These are phyloP conservation scores for Bimuria novae-zelandiae DNA, from an alignment of 2,329 filamentous ascomycete species.

Conservation along the genomic window DNA sequence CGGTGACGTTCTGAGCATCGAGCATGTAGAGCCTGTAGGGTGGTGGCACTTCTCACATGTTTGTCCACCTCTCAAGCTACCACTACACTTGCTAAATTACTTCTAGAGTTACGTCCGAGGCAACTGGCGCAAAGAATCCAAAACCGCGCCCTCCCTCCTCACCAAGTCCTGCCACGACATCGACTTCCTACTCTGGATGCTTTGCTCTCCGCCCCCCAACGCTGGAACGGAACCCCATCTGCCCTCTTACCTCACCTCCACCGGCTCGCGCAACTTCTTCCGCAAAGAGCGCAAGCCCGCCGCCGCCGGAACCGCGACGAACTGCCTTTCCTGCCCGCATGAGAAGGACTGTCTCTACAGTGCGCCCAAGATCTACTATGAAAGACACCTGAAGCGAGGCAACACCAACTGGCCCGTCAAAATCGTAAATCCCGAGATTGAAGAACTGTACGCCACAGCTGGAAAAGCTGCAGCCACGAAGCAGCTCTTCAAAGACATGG, in stretches of 20 bases:
- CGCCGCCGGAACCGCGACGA: slow-evolving; percentile 76
- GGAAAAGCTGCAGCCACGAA: slow-evolving; percentile 57
- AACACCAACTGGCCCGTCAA: slow-evolving; percentile 81
- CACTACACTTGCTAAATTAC: background rate
- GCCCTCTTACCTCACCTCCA: slow-evolving; percentile 75
- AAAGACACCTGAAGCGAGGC: slow-evolving; percentile 67
- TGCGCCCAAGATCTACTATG: slow-evolving; percentile 79
- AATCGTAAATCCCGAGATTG: slow-evolving; percentile 90
- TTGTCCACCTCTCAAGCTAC: background rate
- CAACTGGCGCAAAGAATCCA: slow-evolving; percentile 86
- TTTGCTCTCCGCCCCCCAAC: slow-evolving; percentile 69
- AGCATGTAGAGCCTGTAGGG: slow-evolving; percentile 92
- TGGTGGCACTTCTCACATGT: slow-evolving; percentile 83
- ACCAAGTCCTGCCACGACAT: slow-evolving; percentile 98
- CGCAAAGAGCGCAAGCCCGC: slow-evolving; percentile 74
- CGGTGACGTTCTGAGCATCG: slow-evolving; percentile 82
- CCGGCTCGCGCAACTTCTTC: slow-evolving; percentile 79
- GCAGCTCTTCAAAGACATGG: slow-evolving; percentile 54
- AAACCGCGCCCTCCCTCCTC: slow-evolving; percentile 77
- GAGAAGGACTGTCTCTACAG: slow-evolving; percentile 82
- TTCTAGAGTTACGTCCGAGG: slow-evolving; percentile 58
- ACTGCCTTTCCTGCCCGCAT: slow-evolving; percentile 80
- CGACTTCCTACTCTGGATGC: slow-evolving; percentile 87
- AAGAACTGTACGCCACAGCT: slow-evolving; percentile 64
- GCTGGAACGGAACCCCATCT: slow-evolving; percentile 64